These are phyloP conservation scores for Aspergillus piperis DNA, from an alignment of 2,329 filamentous ascomycete species.

Conservation along the genomic window DNA sequence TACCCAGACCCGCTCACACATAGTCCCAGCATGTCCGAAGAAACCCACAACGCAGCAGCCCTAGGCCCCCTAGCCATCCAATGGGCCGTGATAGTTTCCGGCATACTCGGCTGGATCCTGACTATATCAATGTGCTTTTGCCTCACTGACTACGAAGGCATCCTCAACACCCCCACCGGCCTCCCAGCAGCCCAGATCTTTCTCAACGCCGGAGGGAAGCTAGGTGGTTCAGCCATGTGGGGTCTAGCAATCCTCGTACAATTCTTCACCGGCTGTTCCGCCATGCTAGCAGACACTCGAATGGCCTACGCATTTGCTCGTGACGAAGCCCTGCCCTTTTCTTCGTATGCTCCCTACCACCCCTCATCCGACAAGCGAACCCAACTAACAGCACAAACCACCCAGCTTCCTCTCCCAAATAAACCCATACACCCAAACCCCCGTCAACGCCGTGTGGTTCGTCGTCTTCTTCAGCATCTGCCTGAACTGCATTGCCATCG, in stretches of 20 bases:
- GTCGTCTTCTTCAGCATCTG: slow-evolving; percentile 59
- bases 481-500: slow-evolving; percentile 53
- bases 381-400: neutral
- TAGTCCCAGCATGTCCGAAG: slow-evolving; percentile 60
- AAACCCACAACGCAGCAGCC: slow-evolving; percentile 64
- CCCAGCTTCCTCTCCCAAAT: slow-evolving; percentile 55
- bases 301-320: slow-evolving; percentile 65
- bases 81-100: slow-evolving; percentile 61
- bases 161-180: slow-evolving; percentile 60
- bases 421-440: slow-evolving; percentile 58
- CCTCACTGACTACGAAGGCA: slow-evolving; percentile 58
- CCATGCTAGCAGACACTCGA: slow-evolving; percentile 64
- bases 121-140: slow-evolving; percentile 67
- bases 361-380: neutral
- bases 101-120: slow-evolving; percentile 62
- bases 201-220: slow-evolving; percentile 60
- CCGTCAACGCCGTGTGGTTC: slow-evolving; percentile 65
- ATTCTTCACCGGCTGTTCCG: slow-evolving; percentile 65
- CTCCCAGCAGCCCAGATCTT: slow-evolving; percentile 63
- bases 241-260: slow-evolving; percentile 64
- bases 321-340: slow-evolving; percentile 63
- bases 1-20: neutral
- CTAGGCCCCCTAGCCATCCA: slow-evolving; percentile 62
- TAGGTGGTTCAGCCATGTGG: slow-evolving; percentile 62
- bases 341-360: slow-evolving; percentile 43